Conservation (phyloP, 345 rosid species). For the Salix suchowensis region DNA sequence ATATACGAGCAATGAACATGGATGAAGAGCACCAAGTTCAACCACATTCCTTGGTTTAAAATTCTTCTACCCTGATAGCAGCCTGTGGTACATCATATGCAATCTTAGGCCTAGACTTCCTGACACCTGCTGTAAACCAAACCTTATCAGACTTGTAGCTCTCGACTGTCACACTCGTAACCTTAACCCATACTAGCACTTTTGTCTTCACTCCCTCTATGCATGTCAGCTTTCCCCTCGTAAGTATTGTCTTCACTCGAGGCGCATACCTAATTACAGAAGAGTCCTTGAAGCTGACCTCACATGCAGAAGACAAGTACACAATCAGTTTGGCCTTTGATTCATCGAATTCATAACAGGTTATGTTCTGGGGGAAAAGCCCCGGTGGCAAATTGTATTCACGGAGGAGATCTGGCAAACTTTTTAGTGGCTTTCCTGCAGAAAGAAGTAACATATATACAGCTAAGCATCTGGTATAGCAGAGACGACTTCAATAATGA, state of each 20-base stretch:
- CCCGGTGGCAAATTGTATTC: slow-evolving; percentile 90
- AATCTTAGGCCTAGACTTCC: slow-evolving; percentile 69
- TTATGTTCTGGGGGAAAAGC: slow-evolving; percentile 78
- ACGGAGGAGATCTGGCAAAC: slow-evolving; percentile 81
- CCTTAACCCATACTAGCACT: slow-evolving; percentile 88
- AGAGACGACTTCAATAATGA: background rate
- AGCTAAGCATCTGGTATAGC: background rate
- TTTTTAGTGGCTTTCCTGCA: slow-evolving; percentile 69
- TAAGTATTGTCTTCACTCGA: slow-evolving; percentile 72
- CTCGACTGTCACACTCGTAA: slow-evolving; percentile 66
- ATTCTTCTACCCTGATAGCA: slow-evolving; percentile 66
- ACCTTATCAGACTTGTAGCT: slow-evolving; percentile 81
- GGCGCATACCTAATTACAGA: slow-evolving; percentile 75
- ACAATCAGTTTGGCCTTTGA: slow-evolving; percentile 75
- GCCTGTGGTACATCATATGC: slow-evolving; percentile 58
- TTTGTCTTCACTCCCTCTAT: slow-evolving; percentile 98
- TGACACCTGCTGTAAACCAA: slow-evolving; percentile 92
- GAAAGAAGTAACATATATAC: background rate
- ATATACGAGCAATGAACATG: background rate
- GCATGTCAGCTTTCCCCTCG: slow-evolving; percentile 65
- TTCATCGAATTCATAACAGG: slow-evolving; percentile 87
- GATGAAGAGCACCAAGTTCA: background rate
- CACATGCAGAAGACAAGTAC: slow-evolving; percentile 68
- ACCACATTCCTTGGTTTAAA: slow-evolving; percentile 29
- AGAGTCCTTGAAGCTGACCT: slow-evolving; percentile 80